Conservation (phyloP, 352 stramenopile genomes). For the Phytophthora hibernalis region DNA sequence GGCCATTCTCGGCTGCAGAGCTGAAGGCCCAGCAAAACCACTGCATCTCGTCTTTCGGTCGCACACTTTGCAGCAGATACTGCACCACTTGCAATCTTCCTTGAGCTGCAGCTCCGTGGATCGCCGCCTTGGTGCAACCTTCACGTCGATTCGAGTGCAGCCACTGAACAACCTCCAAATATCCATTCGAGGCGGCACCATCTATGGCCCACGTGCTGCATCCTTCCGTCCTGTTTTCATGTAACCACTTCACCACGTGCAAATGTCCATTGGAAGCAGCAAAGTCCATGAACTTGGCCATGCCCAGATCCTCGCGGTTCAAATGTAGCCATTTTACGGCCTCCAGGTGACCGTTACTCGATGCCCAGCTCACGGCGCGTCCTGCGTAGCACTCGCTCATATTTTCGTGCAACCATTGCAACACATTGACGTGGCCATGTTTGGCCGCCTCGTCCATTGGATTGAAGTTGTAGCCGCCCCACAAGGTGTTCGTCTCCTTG, state of each 20-base stretch:
- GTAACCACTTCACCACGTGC: conserved; percentile 28
- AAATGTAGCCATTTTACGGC: conserved; percentile 35
- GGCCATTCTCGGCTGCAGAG: conserved; percentile 13
- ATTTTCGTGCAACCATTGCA: conserved; percentile 35
- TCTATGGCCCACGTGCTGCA: conserved; percentile 38
- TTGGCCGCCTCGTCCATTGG: conserved; percentile 39
- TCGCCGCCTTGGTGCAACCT: conserved; percentile 32
- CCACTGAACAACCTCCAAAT: conserved; percentile 37
- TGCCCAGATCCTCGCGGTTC: conserved; percentile 19
- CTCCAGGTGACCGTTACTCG: conserved; percentile 26
- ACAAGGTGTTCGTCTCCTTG: conserved; percentile 8
- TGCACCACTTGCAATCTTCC: conserved; percentile 29
- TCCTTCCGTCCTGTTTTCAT: conserved; percentile 19
- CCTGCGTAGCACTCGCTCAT: conserved; percentile 9
- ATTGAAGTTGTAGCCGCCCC: conserved; percentile 36
- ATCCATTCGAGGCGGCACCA: conserved; percentile 28
- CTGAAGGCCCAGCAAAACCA: conserved; percentile 27
- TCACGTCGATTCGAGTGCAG: conserved; percentile 24
- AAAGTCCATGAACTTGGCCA: conserved; percentile 21
- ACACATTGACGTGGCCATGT: conserved; percentile 14
- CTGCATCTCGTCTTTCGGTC: conserved; percentile 12
- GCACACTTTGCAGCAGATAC: conserved; percentile 25
- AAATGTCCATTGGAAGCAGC: conserved; percentile 29
- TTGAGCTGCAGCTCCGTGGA: conserved; percentile 30
- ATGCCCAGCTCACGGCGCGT: conserved; percentile 33